Evolutionary conservation across 2,329 filamentous ascomycete species (phyloP).

Genomic region (Paecilomyces formosus): DNA sequence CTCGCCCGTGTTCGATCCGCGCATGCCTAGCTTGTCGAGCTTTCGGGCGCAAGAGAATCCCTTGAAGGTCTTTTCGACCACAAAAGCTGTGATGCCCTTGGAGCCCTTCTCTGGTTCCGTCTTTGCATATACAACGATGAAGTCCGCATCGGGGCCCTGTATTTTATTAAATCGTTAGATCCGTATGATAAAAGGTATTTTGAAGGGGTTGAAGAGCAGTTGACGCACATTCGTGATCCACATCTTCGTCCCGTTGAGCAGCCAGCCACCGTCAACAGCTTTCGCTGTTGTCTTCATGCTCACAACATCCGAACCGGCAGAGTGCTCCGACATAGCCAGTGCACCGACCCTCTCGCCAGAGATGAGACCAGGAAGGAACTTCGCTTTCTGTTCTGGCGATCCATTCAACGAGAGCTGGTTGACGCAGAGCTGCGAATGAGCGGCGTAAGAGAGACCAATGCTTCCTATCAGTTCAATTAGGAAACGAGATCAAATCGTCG

Average conservation of each 20-base stretch:
- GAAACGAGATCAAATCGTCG: background rate
- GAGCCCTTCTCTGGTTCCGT: slow-evolving; percentile 71
- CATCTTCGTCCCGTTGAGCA: slow-evolving; percentile 91
- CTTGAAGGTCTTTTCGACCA: slow-evolving; percentile 61
- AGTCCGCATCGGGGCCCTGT: slow-evolving; percentile 75
- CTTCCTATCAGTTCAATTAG: slow-evolving; percentile 20
- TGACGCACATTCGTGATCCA: slow-evolving; percentile 88
- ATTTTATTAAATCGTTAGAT: background rate
- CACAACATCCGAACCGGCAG: slow-evolving; percentile 86
- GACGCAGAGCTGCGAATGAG: slow-evolving; percentile 91
- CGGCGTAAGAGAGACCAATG: slow-evolving; percentile 78
- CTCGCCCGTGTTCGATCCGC: slow-evolving; percentile 92
- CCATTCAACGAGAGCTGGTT: slow-evolving; percentile 95
- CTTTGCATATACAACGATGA: slow-evolving; percentile 95
- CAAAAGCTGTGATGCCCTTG: slow-evolving; percentile 91
- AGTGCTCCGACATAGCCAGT: slow-evolving; percentile 90
- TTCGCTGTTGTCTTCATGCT: slow-evolving; percentile 86
- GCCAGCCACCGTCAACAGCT: slow-evolving; percentile 73
- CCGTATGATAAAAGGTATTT: background rate
- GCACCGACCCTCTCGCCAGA: slow-evolving; percentile 76
- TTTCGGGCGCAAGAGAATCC: slow-evolving; percentile 87
- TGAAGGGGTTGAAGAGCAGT: background rate
- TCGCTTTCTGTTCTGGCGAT: slow-evolving; percentile 66
- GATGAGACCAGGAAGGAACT: slow-evolving; percentile 73
- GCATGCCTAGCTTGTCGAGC: slow-evolving; percentile 97